Conservation (phyloP, 75 land plant species). For the Sequoiadendron giganteum region DNA sequence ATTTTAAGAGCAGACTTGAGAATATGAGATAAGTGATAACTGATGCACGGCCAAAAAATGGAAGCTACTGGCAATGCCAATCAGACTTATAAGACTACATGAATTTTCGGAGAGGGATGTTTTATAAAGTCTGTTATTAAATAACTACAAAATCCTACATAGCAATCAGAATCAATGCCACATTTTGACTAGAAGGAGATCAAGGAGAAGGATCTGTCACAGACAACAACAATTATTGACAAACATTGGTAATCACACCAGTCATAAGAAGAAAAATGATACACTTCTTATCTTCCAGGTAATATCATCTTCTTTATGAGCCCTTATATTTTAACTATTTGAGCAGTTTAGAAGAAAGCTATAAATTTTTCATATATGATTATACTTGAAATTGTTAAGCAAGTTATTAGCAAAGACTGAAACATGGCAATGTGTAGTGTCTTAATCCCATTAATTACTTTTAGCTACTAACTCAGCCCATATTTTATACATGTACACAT, state of each 20-base stretch:
- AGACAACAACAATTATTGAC: not conserved
- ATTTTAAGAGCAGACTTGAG: not conserved
- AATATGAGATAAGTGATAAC: not conserved
- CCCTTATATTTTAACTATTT: not conserved
- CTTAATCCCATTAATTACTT: not conserved
- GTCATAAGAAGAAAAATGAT: not conserved
- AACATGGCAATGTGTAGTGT: not conserved
- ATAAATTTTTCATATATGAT: not conserved
- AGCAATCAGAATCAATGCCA: not conserved
- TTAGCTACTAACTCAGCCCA: not conserved
- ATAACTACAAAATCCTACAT: not conserved
- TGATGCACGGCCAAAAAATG: not conserved
- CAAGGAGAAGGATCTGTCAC: not conserved
- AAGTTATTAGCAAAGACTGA: not conserved
- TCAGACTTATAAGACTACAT: not conserved
- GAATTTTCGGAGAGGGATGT: not conserved
- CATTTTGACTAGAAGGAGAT: not conserved
- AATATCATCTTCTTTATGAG: not conserved
- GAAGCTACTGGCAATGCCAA: not conserved
- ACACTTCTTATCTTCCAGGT: not conserved
- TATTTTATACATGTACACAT: not conserved
- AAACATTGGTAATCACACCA: not conserved
- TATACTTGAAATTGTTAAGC: not conserved
- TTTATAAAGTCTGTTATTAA: not conserved
- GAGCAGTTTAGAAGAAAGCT: not conserved